Evolutionary conservation across 169 alveolate species (phyloP).

Genomic region (Plasmodium berghei): DNA sequence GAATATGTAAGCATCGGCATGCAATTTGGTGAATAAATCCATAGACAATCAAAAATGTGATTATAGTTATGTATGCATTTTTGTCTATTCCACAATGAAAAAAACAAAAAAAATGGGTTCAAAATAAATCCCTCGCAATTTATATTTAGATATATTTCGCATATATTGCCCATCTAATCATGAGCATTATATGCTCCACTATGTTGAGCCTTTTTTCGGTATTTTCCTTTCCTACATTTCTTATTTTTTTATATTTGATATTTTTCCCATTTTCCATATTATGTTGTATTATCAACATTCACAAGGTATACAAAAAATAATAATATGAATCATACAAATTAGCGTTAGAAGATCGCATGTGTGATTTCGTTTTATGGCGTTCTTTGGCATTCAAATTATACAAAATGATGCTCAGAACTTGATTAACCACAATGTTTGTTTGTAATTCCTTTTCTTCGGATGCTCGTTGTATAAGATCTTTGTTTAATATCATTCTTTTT

Average conservation of each 20-base stretch:
- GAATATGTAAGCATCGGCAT: not conserved
- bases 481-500: conserved; percentile 55
- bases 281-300: not conserved
- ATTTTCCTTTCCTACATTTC: not conserved
- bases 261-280: not conserved
- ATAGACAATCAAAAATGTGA: too few species aligned
- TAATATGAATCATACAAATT: conserved; percentile 52
- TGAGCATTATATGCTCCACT: too few species aligned
- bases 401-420: conserved; percentile 39
- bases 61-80: too few species aligned
- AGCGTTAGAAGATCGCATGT: not conserved
- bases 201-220: not conserved
- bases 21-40: not conserved
- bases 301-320: conserved; percentile 44
- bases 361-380: not conserved
- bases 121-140: not conserved
- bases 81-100: not conserved
- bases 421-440: conserved; percentile 60
- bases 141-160: too few species aligned
- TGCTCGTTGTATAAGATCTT: conserved; percentile 8
- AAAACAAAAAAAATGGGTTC: not conserved
- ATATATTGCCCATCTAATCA: too few species aligned
- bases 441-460: conserved; percentile 26
- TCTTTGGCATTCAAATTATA: conserved; percentile 18
- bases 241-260: not conserved